Percentiles rank a stretch among this genome's conserved stretches.
phyloP scores from a whole-genome alignment of 2,329 filamentous ascomycete genomes.

The Clarireedia hainanense region DNA sequence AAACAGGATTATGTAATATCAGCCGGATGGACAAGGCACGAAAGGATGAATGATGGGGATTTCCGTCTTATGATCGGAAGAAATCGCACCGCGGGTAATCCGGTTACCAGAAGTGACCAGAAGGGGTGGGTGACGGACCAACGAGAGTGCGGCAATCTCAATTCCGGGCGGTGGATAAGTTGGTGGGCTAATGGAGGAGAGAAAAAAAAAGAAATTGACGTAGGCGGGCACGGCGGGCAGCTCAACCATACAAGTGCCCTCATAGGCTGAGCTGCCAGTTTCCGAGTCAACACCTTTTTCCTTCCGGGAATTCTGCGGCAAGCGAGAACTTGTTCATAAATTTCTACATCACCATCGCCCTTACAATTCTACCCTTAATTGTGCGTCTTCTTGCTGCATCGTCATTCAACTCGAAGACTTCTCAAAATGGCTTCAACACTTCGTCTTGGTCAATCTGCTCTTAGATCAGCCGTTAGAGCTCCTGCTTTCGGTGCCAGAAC shows the following conservation, averaged over 20 bases:
- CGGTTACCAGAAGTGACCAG: not conserved
- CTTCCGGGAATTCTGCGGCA: not conserved
- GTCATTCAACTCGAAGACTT: not conserved
- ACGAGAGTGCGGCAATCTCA: not conserved
- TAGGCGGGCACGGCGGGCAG: not conserved
- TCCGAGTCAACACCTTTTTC: constrained; percentile 4
- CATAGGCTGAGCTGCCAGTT: not conserved
- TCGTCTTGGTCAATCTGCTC: constrained; percentile 71
- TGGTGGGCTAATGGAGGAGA: not conserved
- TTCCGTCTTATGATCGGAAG: constrained; percentile 4
- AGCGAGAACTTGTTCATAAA: constrained; percentile 10
- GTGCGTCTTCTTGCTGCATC: constrained; percentile 18
- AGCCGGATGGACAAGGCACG: too few species aligned
- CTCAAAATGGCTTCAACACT: constrained; percentile 73
- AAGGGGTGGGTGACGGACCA: not conserved
- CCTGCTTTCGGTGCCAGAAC: constrained; percentile 60
- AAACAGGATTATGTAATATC: too few species aligned
- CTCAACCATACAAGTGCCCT: not conserved
- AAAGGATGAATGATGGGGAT: not conserved
- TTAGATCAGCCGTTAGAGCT: constrained; percentile 67
- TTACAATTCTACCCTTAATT: constrained; percentile 24
- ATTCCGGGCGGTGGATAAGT: not conserved
- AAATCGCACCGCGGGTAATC: not conserved
- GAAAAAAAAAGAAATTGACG: not conserved
- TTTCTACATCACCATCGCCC: constrained; percentile 25